Base-by-base conservation (phyloP, 129 eudicot species). In the Ambrosia artemisiifolia region DNA sequence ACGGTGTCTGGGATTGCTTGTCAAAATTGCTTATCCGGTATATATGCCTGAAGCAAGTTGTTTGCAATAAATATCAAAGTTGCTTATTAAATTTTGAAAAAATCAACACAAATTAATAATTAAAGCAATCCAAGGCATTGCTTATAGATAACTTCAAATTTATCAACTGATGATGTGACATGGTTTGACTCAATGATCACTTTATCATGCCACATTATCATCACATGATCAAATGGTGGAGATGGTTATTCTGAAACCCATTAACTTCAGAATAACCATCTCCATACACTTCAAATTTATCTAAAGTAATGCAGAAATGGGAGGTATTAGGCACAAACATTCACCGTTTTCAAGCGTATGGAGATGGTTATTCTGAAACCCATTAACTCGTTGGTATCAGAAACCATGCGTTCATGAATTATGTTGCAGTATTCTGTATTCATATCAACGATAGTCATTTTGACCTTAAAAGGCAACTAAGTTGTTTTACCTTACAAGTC, bases 381-480 rank as follows among this genome's bases (percentile, higher is more conserved):
- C n/a, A n/a, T n/a, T n/a, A n/a, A 64, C 19, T 19, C 11, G 5
- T 43, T 49, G 32, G 11, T 49, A 4, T 12, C 33, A 30, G 2
- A 50, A 20, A 18, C 13, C 50, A 35, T 51, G 38, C 38, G 20
- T 47, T 19, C 36, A 54, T 11, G 32, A 38, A 35, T 14, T 18
- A 51, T 17, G 14, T 49, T n/a, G 63, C 62, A 51, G 24, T 51
- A 69, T 28, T 51, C 32, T 34, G 24, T 51, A 69, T 13, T 34
- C 51, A 38, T 53, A 38, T 55, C 13, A 35, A 19, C 18, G n/a
- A 5, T 44, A 32, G 59, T 24, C 40, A 20, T 44, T 46, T 34
- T 73, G 69, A 61, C 60, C 36, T 62, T 6, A 33, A 73, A 61
- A 16, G 42, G 16, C 67, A 40, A 71, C 28, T 43, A 43, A 42